A percentile compares a stretch with the other conserved stretches of the same genome.
phyloP scores from a whole-genome alignment of 805 yeast genomes.

The Wickerhamomyces hampshirensis region DNA sequence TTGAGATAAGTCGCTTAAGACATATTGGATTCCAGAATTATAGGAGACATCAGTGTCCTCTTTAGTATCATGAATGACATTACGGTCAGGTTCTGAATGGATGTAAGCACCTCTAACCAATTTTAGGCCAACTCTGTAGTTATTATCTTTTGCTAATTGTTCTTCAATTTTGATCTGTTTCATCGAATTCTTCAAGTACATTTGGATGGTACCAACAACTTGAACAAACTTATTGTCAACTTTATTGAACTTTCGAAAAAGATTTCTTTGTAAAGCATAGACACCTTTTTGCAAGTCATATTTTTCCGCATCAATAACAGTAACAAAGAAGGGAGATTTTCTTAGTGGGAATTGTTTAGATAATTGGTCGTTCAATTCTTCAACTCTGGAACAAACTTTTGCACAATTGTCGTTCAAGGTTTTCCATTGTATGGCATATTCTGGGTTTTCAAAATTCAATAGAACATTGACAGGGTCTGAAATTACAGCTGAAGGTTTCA shows the following conservation, averaged over 20 bases:
- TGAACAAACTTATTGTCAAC: slow-evolving; percentile 45
- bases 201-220: slow-evolving; percentile 88
- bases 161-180: slow-evolving; percentile 59
- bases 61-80: slow-evolving; percentile 71
- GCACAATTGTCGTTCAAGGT: slow-evolving; percentile 63
- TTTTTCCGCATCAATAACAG: slow-evolving; percentile 90
- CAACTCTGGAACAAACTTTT: slow-evolving; percentile 52
- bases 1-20: slow-evolving; percentile 45
- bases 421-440: slow-evolving; percentile 46
- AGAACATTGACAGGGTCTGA: slow-evolving; percentile 72
- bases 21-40: slow-evolving; percentile 60
- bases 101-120: slow-evolving; percentile 94
- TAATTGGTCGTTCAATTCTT: slow-evolving; percentile 45
- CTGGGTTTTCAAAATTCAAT: slow-evolving; percentile 52
- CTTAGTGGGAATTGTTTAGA: slow-evolving; percentile 55
- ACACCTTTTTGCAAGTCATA: slow-evolving; percentile 87
- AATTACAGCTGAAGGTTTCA: slow-evolving; percentile 89
- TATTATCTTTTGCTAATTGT: slow-evolving; percentile 51
- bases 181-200: slow-evolving; percentile 76
- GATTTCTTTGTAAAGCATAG: slow-evolving; percentile 78
- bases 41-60: slow-evolving; percentile 75
- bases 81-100: slow-evolving; percentile 78
- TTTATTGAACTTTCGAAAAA: slow-evolving; percentile 70
- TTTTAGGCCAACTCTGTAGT: slow-evolving; percentile 78
- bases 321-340: slow-evolving; percentile 64